Percentiles rank a stretch among this genome's conserved stretches.
phyloP scores from a whole-genome alignment of 2,329 filamentous ascomycete species.

The Diaporthe humulicola region DNA sequence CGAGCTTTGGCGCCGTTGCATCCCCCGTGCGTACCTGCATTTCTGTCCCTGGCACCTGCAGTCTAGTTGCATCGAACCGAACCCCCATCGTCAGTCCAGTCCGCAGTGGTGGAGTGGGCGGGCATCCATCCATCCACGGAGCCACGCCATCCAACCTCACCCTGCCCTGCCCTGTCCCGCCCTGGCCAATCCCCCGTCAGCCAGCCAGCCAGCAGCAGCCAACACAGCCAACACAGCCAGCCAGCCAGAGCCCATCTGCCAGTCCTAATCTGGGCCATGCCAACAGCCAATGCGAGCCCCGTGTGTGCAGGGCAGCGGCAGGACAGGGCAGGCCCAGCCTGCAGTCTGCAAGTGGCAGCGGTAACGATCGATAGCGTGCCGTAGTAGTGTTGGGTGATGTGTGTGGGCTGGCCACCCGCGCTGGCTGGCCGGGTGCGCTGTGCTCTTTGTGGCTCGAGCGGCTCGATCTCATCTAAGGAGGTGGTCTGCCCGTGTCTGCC shows the following conservation, averaged over 20 bases:
- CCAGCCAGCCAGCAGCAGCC: not conserved
- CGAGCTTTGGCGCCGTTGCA: constrained; percentile 39
- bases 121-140: not conserved
- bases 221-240: no score
- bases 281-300: not conserved
- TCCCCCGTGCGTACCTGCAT: constrained; percentile 40
- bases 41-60: constrained; percentile 37
- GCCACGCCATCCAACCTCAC: not conserved
- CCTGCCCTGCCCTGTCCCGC: not conserved
- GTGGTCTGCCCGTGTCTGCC: constrained; percentile 31
- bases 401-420: not conserved
- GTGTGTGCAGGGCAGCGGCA: not conserved
- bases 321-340: not conserved
- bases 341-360: constrained; percentile 7
- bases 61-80: constrained; percentile 36
- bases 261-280: constrained; percentile 18
- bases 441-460: constrained; percentile 36
- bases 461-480: constrained; percentile 40
- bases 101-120: not conserved
- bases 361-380: not conserved
- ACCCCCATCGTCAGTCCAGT: not conserved
- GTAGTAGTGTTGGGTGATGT: not conserved
- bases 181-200: not conserved
- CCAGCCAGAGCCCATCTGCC: not conserved
- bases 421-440: constrained; percentile 32